Evolutionary conservation across 169 alveolate species (phyloP), one percentile per base, ranked within the genome.

Genomic region (Plasmodium fragile): DNA sequence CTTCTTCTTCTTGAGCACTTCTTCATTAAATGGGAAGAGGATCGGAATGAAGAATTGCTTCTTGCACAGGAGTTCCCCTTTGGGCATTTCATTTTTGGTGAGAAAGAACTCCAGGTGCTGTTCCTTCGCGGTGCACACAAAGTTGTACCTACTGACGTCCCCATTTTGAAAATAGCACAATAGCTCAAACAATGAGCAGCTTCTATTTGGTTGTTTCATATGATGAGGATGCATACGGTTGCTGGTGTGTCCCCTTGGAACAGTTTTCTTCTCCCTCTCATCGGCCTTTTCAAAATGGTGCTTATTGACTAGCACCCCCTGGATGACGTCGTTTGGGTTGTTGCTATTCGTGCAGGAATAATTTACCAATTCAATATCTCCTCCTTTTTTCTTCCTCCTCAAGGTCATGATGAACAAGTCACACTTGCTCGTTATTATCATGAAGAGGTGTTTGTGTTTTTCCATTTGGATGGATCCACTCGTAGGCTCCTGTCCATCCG

Each of bases 11-110:
- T 89, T 89, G 43, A 89, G 43, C n/a, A 78, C 71, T 89, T 89
- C 83, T 22, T 89, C 94, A 45, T 89, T 89, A 89, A 89, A 89
- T 22, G 94, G 90, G 79, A 89, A 89, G 25, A 89, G 90, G 3
- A 80, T 5, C 25, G 94, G 94, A 22, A 32, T 65, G 36, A 89
- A 89, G 49, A 77, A 89, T 36, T 16, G 71, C 72, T 78, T 89
- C 55, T 41, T 77, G 71, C 69, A 59, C 7, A 59, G 45, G 36
- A 18, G 69, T 84, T 73, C 77, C 3, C 55, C 52, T 25, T 49
- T 79, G 8, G 55, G 65, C 79, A 59, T 52, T 78, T 89, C 94
- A 6, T 89, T 70, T 79, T 89, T 82, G n/a, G 28, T 25, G 30
- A 89, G 52, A 28, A 43, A 89, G 30, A 89, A 89, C 79, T 89